Conservation (phyloP, 1,284 basidiomycete species). For the Ceratobasidium sp. region DNA sequence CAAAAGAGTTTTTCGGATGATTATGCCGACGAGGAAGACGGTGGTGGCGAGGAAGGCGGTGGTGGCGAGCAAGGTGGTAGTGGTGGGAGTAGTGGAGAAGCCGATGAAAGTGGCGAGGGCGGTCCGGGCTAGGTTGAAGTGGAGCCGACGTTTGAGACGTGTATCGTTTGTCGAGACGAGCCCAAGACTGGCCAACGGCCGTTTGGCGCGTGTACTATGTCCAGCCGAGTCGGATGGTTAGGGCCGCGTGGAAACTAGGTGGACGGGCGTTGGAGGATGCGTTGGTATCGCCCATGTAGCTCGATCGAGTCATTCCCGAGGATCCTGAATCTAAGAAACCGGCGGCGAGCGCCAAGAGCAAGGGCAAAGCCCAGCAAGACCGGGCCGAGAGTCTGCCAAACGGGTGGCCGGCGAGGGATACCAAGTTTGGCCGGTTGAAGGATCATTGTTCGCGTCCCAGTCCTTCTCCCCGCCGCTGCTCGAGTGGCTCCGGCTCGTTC, state of each 20-base stretch:
- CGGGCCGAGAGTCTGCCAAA: conserved; percentile 1
- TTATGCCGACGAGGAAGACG: conserved; percentile 69
- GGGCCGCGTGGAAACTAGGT: conserved; percentile 65
- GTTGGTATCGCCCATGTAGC: conserved; percentile 72
- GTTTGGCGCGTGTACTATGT: conserved; percentile 90
- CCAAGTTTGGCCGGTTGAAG: conserved; percentile 83
- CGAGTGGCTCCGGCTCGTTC: conserved; percentile 85
- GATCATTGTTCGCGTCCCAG: conserved; percentile 51
- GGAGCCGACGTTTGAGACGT: conserved; percentile 79
- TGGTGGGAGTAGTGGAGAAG: conserved; percentile 44
- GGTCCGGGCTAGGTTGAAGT: neutral
- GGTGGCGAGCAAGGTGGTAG: too few species aligned
- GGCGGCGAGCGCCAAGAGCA: conserved; percentile 26
- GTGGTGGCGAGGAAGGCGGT: conserved; percentile 71
- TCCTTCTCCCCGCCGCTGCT: conserved; percentile 66
- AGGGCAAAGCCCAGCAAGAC: conserved; percentile 37
- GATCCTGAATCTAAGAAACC: neutral
- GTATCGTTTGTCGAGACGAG: conserved; percentile 98
- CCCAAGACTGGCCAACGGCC: conserved; percentile 68
- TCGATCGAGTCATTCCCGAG: conserved; percentile 66
- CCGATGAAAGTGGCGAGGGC: conserved; percentile 54
- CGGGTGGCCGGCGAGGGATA: conserved; percentile 54
- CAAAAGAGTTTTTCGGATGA: conserved; percentile 88
- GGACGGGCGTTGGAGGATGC: conserved; percentile 78
- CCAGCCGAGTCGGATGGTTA: conserved; percentile 89